phyloP scores from a whole-genome alignment of 2,329 filamentous ascomycete species.

The Periglandula ipomoeae region DNA sequence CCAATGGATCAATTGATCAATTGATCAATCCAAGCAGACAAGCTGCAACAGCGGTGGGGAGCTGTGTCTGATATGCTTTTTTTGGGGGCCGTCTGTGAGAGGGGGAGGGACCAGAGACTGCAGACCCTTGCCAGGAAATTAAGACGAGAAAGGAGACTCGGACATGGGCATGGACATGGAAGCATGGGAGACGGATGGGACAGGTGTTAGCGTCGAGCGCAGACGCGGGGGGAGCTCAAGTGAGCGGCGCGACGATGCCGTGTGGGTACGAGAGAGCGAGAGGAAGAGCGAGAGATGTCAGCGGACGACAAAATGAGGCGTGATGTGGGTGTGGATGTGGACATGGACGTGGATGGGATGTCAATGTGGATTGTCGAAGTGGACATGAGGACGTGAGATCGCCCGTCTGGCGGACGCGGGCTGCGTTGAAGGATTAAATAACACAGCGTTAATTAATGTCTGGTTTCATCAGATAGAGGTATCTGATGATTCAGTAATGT shows the following conservation, averaged over 20 bases:
- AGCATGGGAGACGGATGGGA: background rate
- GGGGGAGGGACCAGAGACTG: background rate
- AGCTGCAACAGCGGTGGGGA: slow-evolving; percentile 3
- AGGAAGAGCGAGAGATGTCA: background rate
- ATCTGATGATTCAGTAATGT: too few relatives aligned
- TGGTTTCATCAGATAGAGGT: too few relatives aligned
- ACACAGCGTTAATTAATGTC: too few relatives aligned
- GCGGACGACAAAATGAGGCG: background rate
- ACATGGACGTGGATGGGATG: background rate
- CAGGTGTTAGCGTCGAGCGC: background rate
- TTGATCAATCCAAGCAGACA: slow-evolving; percentile 4
- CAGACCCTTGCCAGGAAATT: slow-evolving; percentile 4
- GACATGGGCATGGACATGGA: background rate
- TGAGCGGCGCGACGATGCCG: background rate
- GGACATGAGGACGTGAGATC: too few relatives aligned
- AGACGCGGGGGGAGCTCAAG: slow-evolving; percentile 4
- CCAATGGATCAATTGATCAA: background rate
- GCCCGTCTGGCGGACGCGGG: too few relatives aligned
- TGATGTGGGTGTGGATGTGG: background rate
- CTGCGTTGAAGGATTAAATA: too few relatives aligned
- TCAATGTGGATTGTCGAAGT: too few relatives aligned
- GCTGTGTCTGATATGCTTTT: slow-evolving; percentile 9
- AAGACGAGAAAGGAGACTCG: slow-evolving; percentile 1
- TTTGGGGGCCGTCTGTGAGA: slow-evolving; percentile 1
- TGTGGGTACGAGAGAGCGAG: background rate